Conservation (phyloP, 768 basidiomycete genomes). For the Tylopilus vinaceipallidus region DNA sequence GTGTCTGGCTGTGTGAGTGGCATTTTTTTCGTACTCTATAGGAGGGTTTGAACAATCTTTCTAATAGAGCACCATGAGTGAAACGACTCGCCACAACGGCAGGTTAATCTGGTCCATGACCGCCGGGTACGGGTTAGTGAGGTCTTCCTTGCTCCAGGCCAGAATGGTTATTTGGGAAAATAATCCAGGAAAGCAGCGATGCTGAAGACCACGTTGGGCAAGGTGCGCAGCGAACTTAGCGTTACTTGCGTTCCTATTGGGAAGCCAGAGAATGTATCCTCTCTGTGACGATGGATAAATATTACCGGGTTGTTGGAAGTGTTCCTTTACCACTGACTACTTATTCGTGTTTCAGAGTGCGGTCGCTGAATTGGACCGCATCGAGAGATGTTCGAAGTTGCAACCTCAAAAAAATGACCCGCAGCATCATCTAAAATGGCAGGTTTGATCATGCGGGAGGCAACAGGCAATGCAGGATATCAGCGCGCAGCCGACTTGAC, state of each 20-base stretch:
- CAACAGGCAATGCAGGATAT: too few species aligned
- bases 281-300: background rate
- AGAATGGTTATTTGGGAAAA: background rate
- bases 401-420: too few species aligned
- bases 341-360: background rate
- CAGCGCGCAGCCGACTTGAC: too few species aligned
- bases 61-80: background rate
- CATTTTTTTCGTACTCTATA: constrained; percentile 1
- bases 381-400: too few species aligned
- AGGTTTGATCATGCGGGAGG: too few species aligned
- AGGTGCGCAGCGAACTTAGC: too few species aligned
- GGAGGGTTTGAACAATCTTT: constrained; percentile 6
- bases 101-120: too few species aligned
- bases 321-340: background rate
- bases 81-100: background rate
- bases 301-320: background rate
- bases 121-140: too few species aligned
- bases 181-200: background rate
- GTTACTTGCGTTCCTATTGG: background rate
- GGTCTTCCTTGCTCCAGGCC: background rate
- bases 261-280: background rate
- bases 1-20: too few species aligned
- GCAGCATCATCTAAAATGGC: too few species aligned
- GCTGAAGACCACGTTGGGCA: background rate
- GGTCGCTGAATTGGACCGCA: background rate